Percentiles rank a stretch among this genome's conserved stretches.
phyloP scores from a whole-genome alignment of 139 green algal genomes.

The Asterochloris sp. region DNA sequence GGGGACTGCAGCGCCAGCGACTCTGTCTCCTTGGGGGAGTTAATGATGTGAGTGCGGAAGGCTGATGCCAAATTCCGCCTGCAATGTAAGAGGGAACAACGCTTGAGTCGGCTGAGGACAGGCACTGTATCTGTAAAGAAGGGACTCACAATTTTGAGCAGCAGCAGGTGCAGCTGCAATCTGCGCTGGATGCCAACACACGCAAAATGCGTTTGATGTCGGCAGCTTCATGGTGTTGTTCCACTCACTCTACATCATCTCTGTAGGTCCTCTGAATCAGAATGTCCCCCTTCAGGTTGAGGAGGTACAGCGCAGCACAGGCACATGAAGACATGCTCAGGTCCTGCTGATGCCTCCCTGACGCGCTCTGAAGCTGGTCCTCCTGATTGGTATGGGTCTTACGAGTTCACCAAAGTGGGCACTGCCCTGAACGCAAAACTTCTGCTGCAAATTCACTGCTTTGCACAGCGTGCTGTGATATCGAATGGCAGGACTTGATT shows the following conservation, averaged over 20 bases:
- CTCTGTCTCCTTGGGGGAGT: conserved; percentile 52
- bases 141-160: not conserved
- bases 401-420: no score
- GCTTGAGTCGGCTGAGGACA: no score
- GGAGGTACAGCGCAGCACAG: conserved; percentile 82
- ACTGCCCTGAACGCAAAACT: no score
- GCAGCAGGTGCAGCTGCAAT: not conserved
- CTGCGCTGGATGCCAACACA: not conserved
- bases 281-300: conserved; percentile 91
- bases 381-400: no score
- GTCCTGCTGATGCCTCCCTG: conserved; percentile 20
- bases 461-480: no score
- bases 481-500: no score
- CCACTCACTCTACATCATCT: conserved; percentile 88
- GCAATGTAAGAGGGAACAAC: not conserved
- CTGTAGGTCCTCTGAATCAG: conserved; percentile 88
- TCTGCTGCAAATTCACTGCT: no score
- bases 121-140: no score
- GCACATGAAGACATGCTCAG: not conserved
- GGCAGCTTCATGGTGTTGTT: no score
- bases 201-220: no score
- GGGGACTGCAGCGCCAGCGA: conserved; percentile 45
- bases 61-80: conserved; percentile 79
- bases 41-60: conserved; percentile 89
- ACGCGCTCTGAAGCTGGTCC: not conserved